These are phyloP conservation scores for Suillus paluster DNA, from an alignment of 768 basidiomycete species.

Conservation along the genomic window DNA sequence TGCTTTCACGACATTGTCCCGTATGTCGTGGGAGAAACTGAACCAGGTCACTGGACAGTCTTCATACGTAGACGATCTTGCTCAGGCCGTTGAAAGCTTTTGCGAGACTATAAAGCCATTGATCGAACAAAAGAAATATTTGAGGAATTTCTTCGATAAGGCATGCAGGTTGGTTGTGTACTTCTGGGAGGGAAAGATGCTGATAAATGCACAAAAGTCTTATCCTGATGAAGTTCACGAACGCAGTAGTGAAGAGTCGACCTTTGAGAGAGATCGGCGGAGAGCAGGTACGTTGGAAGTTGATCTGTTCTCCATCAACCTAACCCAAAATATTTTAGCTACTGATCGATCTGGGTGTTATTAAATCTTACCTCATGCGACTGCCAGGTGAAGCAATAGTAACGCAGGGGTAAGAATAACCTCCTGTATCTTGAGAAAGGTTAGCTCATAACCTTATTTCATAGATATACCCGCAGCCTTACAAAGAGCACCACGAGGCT, in stretches of 20 bases:
- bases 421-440: conserved; percentile 7
- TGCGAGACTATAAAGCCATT: conserved; percentile 77
- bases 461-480: conserved; percentile 82
- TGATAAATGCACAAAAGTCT: conserved; percentile 50
- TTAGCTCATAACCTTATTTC: conserved; percentile 16
- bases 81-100: conserved; percentile 74
- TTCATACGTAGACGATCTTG: conserved; percentile 76
- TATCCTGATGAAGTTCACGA: conserved; percentile 86
- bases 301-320: neutral
- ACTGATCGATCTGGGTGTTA: conserved; percentile 85
- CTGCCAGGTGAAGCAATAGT: conserved; percentile 76
- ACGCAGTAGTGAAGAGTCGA: conserved; percentile 85
- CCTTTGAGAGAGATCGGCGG: conserved; percentile 93
- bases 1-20: conserved; percentile 74
- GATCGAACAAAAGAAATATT: conserved; percentile 94
- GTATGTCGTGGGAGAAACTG: conserved; percentile 76
- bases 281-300: conserved; percentile 69
- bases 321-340: conserved; percentile 50
- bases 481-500: conserved; percentile 80
- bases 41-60: conserved; percentile 90
- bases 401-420: conserved; percentile 54
- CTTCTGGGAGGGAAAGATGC: neutral
- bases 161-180: conserved; percentile 70
- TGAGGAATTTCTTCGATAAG: conserved; percentile 93
- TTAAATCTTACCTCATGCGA: conserved; percentile 82